Evolutionary conservation across 202 grass and related monocot species (phyloP), one percentile per base, ranked within the genome.

Genomic region (Zizania palustris): DNA sequence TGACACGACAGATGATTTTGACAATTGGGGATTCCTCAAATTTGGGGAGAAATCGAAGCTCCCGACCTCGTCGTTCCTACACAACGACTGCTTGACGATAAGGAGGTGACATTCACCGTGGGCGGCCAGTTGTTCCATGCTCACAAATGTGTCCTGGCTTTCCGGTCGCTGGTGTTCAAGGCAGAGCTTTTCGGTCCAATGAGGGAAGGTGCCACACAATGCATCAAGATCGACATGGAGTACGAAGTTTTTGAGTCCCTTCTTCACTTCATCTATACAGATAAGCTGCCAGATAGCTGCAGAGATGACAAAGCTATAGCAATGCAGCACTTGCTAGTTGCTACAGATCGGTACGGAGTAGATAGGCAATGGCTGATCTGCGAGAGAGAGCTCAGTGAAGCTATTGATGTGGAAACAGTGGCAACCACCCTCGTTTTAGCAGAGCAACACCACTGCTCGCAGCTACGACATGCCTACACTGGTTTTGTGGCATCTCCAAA

Each of bases 221-320:
- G 22, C 21, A 85, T 89, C 55, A 15, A 40, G 43, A 81, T 89
- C 45, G 65, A 85, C 65, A 82, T 85, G 87, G 87, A 89, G 28
- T 64, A 82, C 0, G 3, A 13, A 0, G 58, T 85, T 40, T 89
- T 89, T 0, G 73, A 89, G 82, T 37, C 60, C 0, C 78, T 89
- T 1, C 87, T 89, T 21, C 73, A 81, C 72, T 89, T 74, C 69
- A 83, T 83, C 38, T 88, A 88, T 63, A 88, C 85, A 0, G 85
- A 83, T 6, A 15, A 44, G 4, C 56, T 87, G 36, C 80, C 80
- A 6, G 54, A 73, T 5, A 62, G 57, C 62, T 83, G 22, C 74
- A 78, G 5, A 0, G 85, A 83, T 18, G 79, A 61, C 2, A 72
- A 11, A 1, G 57, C 58, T 5, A 53, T 53, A 6, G 74, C 85